Evolutionary conservation across 805 yeast genomes (phyloP).

Genomic region (Debaryomyces maramus): DNA sequence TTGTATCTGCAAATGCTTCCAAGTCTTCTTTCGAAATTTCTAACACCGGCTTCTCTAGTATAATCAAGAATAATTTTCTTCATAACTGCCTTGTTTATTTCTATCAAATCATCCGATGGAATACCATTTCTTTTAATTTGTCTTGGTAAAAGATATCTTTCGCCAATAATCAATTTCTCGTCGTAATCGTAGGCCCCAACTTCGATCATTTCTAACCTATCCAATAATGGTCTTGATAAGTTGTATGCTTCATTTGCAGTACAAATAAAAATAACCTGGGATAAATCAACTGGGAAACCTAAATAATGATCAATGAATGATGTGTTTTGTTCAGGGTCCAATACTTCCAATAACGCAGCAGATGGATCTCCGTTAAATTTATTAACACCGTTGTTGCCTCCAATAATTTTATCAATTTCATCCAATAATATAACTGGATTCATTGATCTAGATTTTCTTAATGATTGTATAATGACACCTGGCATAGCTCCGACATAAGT

Average conservation of each 20-base stretch:
- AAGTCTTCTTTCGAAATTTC: constrained; percentile 72
- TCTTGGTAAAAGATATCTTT: constrained; percentile 68
- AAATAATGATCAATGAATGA: constrained; percentile 79
- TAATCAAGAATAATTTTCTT: constrained; percentile 63
- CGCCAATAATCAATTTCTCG: constrained; percentile 74
- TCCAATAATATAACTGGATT: constrained; percentile 82
- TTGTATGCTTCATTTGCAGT: constrained; percentile 79
- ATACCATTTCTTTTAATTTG: constrained; percentile 72
- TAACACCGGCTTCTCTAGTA: constrained; percentile 84
- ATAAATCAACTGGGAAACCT: constrained; percentile 82
- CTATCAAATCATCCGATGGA: constrained; percentile 35
- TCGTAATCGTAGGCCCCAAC: constrained; percentile 76
- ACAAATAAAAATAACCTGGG: constrained; percentile 78
- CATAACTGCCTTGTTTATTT: constrained; percentile 54
- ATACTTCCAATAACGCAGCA: constrained; percentile 82
- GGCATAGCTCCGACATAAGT: constrained; percentile 94
- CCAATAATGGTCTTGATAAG: constrained; percentile 74
- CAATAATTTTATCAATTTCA: constrained; percentile 79
- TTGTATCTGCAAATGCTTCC: constrained; percentile 79
- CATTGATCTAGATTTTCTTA: constrained; percentile 73
- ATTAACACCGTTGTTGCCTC: constrained; percentile 45
- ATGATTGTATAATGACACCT: constrained; percentile 73
- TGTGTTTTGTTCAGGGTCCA: constrained; percentile 86
- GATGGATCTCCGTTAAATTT: constrained; percentile 81
- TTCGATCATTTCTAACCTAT: constrained; percentile 80